These are phyloP conservation scores for Rhododendron ovatum DNA, from an alignment of 148 eudicot genomes.

Conservation along the genomic window DNA sequence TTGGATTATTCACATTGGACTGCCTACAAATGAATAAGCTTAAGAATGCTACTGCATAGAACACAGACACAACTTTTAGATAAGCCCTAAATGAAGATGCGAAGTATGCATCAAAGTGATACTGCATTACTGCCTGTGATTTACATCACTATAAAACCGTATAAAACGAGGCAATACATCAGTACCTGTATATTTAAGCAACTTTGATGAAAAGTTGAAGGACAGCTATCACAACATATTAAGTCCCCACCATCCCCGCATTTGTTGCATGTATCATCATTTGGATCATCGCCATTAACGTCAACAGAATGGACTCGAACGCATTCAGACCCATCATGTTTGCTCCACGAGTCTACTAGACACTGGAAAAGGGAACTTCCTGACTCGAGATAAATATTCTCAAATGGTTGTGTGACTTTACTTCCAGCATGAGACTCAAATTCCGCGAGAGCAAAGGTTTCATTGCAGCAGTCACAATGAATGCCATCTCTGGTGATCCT, in stretches of 20 bases:
- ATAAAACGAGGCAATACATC: conserved; percentile 9
- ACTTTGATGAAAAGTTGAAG: conserved; percentile 81
- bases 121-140: not conserved
- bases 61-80: not conserved
- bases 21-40: not conserved
- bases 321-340: conserved; percentile 43
- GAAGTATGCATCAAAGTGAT: not conserved
- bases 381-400: conserved; percentile 53
- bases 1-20: not conserved
- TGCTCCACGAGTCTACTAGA: conserved; percentile 60
- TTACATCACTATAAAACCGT: not conserved
- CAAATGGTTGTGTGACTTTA: conserved; percentile 38
- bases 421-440: conserved; percentile 74
- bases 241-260: conserved; percentile 98
- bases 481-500: conserved; percentile 75
- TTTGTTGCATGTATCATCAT: conserved; percentile 91
- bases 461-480: conserved; percentile 63
- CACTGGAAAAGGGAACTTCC: conserved; percentile 60
- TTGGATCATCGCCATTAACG: conserved; percentile 70
- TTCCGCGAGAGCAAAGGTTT: conserved; percentile 37
- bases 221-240: conserved; percentile 95
- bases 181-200: conserved; percentile 74
- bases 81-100: not conserved
- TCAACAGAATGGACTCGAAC: conserved; percentile 48
- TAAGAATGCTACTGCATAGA: not conserved